A percentile compares a stretch with the other conserved stretches of the same genome.
These are phyloP conservation scores for Boletus semigastroideus DNA, from an alignment of 1,284 basidiomycete genomes.

Conservation along the genomic window DNA sequence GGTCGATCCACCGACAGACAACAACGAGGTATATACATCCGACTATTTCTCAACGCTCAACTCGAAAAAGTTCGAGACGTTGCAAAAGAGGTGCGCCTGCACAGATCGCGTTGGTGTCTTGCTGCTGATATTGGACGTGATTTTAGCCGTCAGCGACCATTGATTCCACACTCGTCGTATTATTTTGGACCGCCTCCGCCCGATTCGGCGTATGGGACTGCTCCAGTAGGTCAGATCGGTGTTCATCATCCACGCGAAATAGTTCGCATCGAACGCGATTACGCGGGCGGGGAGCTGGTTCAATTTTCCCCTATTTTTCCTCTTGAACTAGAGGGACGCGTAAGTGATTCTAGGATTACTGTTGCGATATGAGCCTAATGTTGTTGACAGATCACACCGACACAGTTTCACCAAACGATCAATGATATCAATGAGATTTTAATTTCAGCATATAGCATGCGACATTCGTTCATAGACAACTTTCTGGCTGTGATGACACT, in stretches of 20 bases:
- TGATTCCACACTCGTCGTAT: conserved; percentile 75
- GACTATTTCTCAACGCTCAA: conserved; percentile 42
- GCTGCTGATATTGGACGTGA: not conserved
- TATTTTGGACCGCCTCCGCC: conserved; percentile 78
- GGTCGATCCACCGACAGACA: conserved; percentile 46
- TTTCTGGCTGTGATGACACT: conserved; percentile 68
- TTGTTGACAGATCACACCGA: conserved; percentile 66
- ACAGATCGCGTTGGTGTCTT: not conserved
- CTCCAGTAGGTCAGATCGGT: conserved; percentile 77
- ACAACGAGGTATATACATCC: conserved; percentile 30
- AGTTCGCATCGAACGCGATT: conserved; percentile 80
- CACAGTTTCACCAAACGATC: conserved; percentile 81
- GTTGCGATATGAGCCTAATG: not conserved
- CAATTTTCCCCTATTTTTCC: conserved; percentile 83
- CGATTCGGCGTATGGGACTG: conserved; percentile 72
- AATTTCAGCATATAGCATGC: conserved; percentile 73
- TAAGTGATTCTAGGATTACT: conserved; percentile 38
- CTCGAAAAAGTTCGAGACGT: conserved; percentile 26
- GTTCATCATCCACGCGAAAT: conserved; percentile 84
- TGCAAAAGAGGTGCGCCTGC: conserved; percentile 31
- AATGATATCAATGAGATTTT: conserved; percentile 81
- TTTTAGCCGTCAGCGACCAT: conserved; percentile 42
- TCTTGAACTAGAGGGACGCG: conserved; percentile 79
- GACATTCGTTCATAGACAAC: conserved; percentile 66
- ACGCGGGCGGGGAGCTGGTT: conserved; percentile 73